These are phyloP conservation scores for Penicillium sp. DNA, from an alignment of 2,329 filamentous ascomycete genomes.

Conservation along the genomic window DNA sequence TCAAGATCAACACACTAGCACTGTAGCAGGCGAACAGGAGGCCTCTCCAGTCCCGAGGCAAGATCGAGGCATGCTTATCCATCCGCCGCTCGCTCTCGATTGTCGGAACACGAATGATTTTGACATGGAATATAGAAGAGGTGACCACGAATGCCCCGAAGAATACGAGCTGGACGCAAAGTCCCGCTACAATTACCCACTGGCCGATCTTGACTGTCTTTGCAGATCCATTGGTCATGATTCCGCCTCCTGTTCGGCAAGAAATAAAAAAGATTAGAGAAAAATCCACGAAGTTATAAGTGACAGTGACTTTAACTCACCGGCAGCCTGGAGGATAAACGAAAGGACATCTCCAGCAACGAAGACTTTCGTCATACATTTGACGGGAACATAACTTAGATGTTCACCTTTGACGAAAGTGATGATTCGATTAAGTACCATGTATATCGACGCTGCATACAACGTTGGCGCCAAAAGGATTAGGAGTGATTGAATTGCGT, in stretches of 20 bases:
- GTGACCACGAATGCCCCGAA: constrained; percentile 20
- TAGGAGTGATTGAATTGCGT: constrained; percentile 47
- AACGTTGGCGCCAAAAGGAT: constrained; percentile 52
- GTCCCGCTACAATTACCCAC: constrained; percentile 19
- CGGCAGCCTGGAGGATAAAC: constrained; percentile 46
- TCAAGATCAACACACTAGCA: constrained; percentile 19
- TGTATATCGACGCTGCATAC: constrained; percentile 54
- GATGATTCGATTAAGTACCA: constrained; percentile 50
- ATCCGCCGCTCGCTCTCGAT: not conserved
- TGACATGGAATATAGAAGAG: constrained; percentile 16
- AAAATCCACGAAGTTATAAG: not conserved
- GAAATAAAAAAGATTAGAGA: not conserved
- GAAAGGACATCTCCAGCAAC: constrained; percentile 51
- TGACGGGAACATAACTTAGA: constrained; percentile 44
- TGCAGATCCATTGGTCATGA: constrained; percentile 7
- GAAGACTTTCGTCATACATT: constrained; percentile 51
- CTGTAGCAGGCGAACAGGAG: constrained; percentile 3
- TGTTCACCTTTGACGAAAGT: constrained; percentile 42
- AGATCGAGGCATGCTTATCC: not conserved
- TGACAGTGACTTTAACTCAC: not conserved
- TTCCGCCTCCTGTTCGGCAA: constrained; percentile 3
- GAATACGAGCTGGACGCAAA: constrained; percentile 21
- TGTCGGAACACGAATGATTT: constrained; percentile 6
- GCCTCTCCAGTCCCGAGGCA: not conserved
- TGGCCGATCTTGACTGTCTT: constrained; percentile 11